A percentile compares a stretch with the other conserved stretches of the same genome.
phyloP scores from a whole-genome alignment of 1,284 basidiomycete genomes.

The Cryptococcus deneoformans region DNA sequence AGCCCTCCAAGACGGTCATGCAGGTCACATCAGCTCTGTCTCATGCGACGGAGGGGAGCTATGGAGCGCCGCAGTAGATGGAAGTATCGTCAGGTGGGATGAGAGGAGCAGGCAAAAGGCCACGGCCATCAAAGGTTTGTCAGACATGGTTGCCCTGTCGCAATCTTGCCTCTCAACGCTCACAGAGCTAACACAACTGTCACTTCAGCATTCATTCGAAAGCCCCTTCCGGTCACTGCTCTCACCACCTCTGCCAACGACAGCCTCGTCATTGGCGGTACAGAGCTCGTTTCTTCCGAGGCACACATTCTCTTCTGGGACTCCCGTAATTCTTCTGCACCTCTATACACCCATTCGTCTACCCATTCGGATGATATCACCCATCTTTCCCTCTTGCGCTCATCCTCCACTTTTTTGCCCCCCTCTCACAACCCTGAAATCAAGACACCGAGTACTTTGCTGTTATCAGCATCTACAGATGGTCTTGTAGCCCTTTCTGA shows the following conservation, averaged over 20 bases:
- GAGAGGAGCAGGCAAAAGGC: slow-evolving; percentile 36
- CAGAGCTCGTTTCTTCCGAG: slow-evolving; percentile 51
- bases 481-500: slow-evolving; percentile 51
- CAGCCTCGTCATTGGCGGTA: slow-evolving; percentile 51
- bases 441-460: slow-evolving; percentile 31
- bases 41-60: slow-evolving; percentile 31
- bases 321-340: slow-evolving; percentile 9
- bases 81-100: slow-evolving; percentile 45
- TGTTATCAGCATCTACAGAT: slow-evolving; percentile 52
- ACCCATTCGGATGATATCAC: slow-evolving; percentile 56
- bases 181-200: not conserved
- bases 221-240: slow-evolving; percentile 43
- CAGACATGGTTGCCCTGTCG: too few relatives aligned
- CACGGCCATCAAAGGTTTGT: slow-evolving; percentile 42
- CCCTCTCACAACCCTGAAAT: slow-evolving; percentile 16
- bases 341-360: slow-evolving; percentile 50
- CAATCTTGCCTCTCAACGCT: too few relatives aligned
- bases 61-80: slow-evolving; percentile 45
- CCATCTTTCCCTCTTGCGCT: slow-evolving; percentile 49
- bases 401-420: slow-evolving; percentile 31
- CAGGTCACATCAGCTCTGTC: slow-evolving; percentile 31
- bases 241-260: slow-evolving; percentile 39
- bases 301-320: slow-evolving; percentile 53
- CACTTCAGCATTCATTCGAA: slow-evolving; percentile 38
- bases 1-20: slow-evolving; percentile 35